Evolutionary conservation across 352 stramenopile species (phyloP), one percentile per base, ranked within the genome.

Genomic region (Hyaloperonospora brassicae): DNA sequence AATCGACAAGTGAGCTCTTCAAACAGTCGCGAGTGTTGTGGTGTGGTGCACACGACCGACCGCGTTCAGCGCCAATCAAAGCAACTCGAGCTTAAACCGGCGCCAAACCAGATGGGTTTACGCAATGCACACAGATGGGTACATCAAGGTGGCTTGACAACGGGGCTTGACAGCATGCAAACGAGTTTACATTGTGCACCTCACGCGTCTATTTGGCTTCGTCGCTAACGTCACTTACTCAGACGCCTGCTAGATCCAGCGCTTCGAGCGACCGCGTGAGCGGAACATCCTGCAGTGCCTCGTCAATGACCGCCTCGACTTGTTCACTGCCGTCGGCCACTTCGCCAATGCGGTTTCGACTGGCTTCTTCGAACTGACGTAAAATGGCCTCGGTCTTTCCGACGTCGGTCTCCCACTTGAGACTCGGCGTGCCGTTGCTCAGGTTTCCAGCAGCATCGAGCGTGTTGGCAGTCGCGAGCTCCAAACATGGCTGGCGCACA

Each of bases 371-470:
- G 42, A 91, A 89, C 53, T 88, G 78, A 13, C 80, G 76, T 47
- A 91, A 70, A 55, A 91, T 87, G 17, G 79, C 79, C 42, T 91
- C 80, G 1, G 80, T 86, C 57, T 91, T 91, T 42, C 89, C 78
- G 35, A 82, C 76, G 46, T 91, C 78, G 1, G 80, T 87, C 64
- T 89, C 78, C 78, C 78, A 89, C 49, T 87, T 87, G 31, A 75
- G 55, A 1, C 68, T 76, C 17, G 62, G 67, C 13, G 61, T 61
- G 38, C 74, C 55, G 50, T 52, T 70, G 48, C 56, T 84, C 4
- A 62, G 21, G 27, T 70, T 59, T 5, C 69, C 62, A 36, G 55
- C 48, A 10, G 65, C 58, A 23, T 86, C 78, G 34, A 67, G 62
- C 13, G 57, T 64, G 8, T 49, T 73, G 22, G 61, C 50, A 2